Evolutionary conservation across 139 green algal species (phyloP).

Genomic region (Chlamydomonas incerta): DNA sequence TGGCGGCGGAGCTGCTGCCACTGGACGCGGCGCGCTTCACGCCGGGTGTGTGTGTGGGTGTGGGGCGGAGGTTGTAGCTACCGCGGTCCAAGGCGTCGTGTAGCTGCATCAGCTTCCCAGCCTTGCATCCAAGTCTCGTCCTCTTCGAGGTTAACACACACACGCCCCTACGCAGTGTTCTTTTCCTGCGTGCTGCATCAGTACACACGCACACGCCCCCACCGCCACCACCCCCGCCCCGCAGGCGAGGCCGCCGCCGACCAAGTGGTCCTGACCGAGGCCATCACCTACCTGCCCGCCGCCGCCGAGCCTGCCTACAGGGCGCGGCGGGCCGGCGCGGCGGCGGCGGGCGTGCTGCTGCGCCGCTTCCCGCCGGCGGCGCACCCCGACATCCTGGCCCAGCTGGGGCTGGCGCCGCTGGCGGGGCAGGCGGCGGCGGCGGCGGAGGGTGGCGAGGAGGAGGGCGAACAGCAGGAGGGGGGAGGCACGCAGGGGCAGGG

Average conservation of each 20-base stretch:
- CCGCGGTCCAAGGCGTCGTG: too few species aligned
- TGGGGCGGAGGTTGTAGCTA: too few species aligned
- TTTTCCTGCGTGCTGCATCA: too few species aligned
- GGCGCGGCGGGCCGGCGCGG: conserved; percentile 1
- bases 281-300: neutral
- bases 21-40: conserved; percentile 7
- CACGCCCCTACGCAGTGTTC: too few species aligned
- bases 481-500: neutral
- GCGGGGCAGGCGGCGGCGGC: conserved; percentile 4
- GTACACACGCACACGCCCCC: too few species aligned
- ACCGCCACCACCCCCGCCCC: too few species aligned
- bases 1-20: conserved; percentile 21
- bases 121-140: too few species aligned
- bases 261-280: neutral
- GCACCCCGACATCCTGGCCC: neutral
- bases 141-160: too few species aligned
- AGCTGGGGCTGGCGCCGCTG: conserved; percentile 14
- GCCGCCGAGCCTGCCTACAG: conserved; percentile 17
- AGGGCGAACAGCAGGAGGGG: neutral
- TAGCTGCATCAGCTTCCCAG: too few species aligned
- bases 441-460: neutral
- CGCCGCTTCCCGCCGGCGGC: neutral
- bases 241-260: neutral
- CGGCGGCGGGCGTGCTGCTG: neutral
- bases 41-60: neutral